These are phyloP conservation scores for Aspergillus indologenus DNA, from an alignment of 495 filamentous ascomycete species.

Conservation along the genomic window DNA sequence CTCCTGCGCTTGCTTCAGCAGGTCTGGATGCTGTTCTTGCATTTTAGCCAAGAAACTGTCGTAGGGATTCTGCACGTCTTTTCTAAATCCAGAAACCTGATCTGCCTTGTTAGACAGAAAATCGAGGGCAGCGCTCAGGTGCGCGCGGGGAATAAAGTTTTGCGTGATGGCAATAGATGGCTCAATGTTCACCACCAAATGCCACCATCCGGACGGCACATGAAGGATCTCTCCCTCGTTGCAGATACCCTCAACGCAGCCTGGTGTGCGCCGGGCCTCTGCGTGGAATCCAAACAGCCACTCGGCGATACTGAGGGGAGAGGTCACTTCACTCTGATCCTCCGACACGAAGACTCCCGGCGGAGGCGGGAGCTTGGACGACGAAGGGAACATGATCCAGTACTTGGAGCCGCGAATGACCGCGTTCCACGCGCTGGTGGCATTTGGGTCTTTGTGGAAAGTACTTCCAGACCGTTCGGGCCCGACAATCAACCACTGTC, in stretches of 20 bases:
- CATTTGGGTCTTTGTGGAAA: constrained; percentile 86
- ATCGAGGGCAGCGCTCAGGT: constrained; percentile 69
- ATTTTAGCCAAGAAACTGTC: constrained; percentile 71
- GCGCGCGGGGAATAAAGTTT: constrained; percentile 84
- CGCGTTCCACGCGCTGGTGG: constrained; percentile 90
- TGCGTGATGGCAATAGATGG: constrained; percentile 87
- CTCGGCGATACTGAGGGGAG: constrained; percentile 91
- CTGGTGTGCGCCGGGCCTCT: constrained; percentile 73
- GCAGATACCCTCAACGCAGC: constrained; percentile 87
- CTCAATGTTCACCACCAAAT: constrained; percentile 87
- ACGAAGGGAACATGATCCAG: constrained; percentile 93
- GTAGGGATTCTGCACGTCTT: constrained; percentile 70
- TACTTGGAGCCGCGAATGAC: constrained; percentile 91
- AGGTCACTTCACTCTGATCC: constrained; percentile 92
- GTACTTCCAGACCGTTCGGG: constrained; percentile 88
- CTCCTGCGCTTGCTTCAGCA: constrained; percentile 60
- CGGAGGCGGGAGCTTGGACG: constrained; percentile 57
- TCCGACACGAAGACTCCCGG: constrained; percentile 90
- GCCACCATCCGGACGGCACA: constrained; percentile 95
- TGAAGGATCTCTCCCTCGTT: constrained; percentile 85
- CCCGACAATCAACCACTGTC: constrained; percentile 91
- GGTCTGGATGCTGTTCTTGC: constrained; percentile 56
- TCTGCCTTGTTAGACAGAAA: constrained; percentile 81
- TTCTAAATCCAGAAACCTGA: constrained; percentile 82
- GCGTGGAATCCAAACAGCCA: constrained; percentile 90